These are phyloP conservation scores for Thalassia testudinum DNA, from an alignment of 116 monocot species.

Conservation along the genomic window DNA sequence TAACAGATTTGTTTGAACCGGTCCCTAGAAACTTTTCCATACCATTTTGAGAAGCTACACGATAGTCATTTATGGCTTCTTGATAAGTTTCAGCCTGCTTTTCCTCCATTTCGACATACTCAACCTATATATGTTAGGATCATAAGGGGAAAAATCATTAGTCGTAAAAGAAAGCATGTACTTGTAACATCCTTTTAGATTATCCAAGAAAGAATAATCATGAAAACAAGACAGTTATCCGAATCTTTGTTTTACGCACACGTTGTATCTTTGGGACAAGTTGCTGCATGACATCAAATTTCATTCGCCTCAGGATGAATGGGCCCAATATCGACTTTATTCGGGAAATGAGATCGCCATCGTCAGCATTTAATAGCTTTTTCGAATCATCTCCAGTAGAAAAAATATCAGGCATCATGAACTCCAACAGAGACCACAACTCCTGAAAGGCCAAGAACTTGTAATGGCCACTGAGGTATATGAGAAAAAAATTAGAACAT, in stretches of 20 bases:
- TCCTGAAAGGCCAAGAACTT: conserved; percentile 45
- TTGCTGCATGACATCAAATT: conserved; percentile 98
- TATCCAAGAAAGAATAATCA: no score
- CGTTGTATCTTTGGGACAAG: conserved; percentile 85
- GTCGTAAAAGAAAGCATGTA: not conserved
- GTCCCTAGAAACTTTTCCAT: conserved; percentile 14
- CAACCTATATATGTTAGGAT: conserved; percentile 34
- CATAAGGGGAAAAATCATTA: not conserved
- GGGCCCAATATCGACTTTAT: conserved; percentile 97
- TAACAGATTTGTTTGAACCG: conserved; percentile 16
- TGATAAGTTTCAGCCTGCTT: conserved; percentile 55
- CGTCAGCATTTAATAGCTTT: conserved; percentile 67
- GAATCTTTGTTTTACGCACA: conserved; percentile 18
- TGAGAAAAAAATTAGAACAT: no score
- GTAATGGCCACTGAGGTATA: no score
- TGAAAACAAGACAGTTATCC: no score
- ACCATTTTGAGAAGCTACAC: conserved; percentile 61
- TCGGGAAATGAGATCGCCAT: conserved; percentile 49
- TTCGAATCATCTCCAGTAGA: conserved; percentile 81
- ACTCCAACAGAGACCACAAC: conserved; percentile 93
- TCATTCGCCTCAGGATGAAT: conserved; percentile 91
- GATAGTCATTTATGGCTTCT: conserved; percentile 64
- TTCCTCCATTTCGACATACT: conserved; percentile 62
- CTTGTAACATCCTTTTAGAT: not conserved
- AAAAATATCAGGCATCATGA: conserved; percentile 98